Evolutionary conservation across 2,329 filamentous ascomycete genomes (phyloP).

Genomic region (Talaromyces sp.): DNA sequence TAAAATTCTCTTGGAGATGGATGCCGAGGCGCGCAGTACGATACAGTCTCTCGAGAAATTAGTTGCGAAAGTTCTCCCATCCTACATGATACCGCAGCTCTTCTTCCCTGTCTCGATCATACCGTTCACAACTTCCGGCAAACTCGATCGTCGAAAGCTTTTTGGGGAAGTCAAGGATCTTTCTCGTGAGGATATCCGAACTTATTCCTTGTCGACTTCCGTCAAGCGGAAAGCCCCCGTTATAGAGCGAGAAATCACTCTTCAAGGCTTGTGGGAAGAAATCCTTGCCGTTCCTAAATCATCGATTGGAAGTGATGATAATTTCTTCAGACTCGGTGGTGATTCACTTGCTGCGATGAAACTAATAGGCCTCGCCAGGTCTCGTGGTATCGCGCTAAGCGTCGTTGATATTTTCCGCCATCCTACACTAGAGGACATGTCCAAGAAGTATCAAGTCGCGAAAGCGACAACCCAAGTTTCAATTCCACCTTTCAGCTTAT

Average conservation of each 20-base stretch:
- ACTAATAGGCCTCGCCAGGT: conserved; percentile 18
- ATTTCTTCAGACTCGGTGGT: conserved; percentile 31
- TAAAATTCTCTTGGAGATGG: conserved; percentile 29
- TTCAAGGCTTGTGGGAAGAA: conserved; percentile 24
- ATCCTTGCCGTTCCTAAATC: conserved; percentile 22
- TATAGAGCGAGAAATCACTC: conserved; percentile 25
- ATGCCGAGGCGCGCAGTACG: conserved; percentile 23
- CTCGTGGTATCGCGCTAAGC: conserved; percentile 7
- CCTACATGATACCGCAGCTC: conserved; percentile 18
- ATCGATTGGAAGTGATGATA: conserved; percentile 24
- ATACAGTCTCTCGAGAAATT: conserved; percentile 28
- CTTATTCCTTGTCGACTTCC: conserved; percentile 28
- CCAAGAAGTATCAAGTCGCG: conserved; percentile 27
- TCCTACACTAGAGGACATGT: conserved; percentile 45
- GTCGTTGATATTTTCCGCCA: conserved; percentile 33
- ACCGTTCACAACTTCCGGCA: conserved; percentile 17
- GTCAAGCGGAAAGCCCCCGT: conserved; percentile 21
- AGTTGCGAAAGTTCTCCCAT: conserved; percentile 22
- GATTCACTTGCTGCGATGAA: conserved; percentile 26
- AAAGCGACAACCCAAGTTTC: background rate
- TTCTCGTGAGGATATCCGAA: conserved; percentile 31
- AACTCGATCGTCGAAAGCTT: conserved; percentile 18
- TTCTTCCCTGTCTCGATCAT: conserved; percentile 15
- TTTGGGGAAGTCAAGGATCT: conserved; percentile 33
- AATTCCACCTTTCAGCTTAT: conserved; percentile 29